A percentile compares a stretch with the other conserved stretches of the same genome.
Conservation (phyloP, 2,329 filamentous ascomycete genomes). For the Orbilia brochopaga region DNA sequence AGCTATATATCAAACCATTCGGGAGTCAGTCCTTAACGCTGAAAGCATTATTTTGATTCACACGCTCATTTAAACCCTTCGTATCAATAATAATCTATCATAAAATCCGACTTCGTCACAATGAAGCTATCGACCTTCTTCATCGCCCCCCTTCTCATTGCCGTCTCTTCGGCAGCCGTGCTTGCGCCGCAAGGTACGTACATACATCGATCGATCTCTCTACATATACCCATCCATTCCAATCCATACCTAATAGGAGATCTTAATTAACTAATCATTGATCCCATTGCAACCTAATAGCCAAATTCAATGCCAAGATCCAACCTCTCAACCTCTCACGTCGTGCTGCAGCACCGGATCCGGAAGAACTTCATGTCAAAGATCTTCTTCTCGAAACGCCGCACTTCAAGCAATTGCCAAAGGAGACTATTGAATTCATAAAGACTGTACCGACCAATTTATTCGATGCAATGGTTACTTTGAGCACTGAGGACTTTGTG, state of each 20-base stretch:
- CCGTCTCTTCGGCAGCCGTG: not conserved
- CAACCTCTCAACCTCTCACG: no score
- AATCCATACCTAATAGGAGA: no score
- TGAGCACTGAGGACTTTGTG: not conserved
- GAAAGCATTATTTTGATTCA: no score
- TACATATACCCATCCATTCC: not conserved
- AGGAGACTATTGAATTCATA: not conserved
- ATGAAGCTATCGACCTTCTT: slow-evolving; percentile 1
- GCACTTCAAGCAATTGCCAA: not conserved
- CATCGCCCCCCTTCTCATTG: not conserved
- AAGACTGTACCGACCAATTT: not conserved
- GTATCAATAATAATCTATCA: no score
- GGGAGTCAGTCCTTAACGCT: no score
- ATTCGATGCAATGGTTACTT: not conserved
- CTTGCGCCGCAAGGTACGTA: not conserved
- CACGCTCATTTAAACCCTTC: no score
- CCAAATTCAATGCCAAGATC: no score
- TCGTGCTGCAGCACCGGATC: not conserved
- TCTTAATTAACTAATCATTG: no score
- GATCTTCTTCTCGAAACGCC: not conserved
- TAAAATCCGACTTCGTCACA: no score
- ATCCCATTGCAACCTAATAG: no score
- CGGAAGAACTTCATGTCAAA: not conserved
- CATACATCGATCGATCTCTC: not conserved
- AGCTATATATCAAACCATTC: no score